phyloP scores from a whole-genome alignment of 345 rosid species.

The Salix suchowensis region DNA sequence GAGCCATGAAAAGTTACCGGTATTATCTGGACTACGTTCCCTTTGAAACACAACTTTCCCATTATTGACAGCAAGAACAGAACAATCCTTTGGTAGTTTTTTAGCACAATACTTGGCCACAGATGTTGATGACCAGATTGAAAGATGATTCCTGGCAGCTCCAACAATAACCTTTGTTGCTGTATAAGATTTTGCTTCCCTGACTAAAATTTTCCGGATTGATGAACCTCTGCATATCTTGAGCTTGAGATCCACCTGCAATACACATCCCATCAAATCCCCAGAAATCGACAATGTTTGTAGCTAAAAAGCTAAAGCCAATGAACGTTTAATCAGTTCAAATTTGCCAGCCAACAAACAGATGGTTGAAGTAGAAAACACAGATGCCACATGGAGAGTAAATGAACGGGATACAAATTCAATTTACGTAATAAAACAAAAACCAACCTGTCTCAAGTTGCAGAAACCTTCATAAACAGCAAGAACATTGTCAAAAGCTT shows the following conservation, averaged over 20 bases:
- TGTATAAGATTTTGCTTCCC: conserved; percentile 24
- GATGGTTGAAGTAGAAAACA: background rate
- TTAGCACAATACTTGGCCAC: conserved; percentile 29
- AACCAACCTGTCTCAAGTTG: conserved; percentile 32
- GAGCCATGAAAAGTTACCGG: background rate
- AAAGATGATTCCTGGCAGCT: conserved; percentile 7
- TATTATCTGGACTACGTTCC: background rate
- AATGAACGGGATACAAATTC: background rate
- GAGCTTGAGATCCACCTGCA: conserved; percentile 35
- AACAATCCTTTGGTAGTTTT: conserved; percentile 18
- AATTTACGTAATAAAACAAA: background rate
- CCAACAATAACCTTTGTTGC: conserved; percentile 24
- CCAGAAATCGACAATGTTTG: background rate
- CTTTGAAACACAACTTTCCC: conserved; percentile 28
- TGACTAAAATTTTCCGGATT: conserved; percentile 15
- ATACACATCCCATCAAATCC: conserved; percentile 5
- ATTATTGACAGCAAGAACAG: conserved; percentile 24
- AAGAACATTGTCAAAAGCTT: conserved; percentile 32
- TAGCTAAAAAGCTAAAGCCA: too few species aligned
- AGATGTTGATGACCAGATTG: conserved; percentile 24
- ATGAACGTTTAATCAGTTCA: background rate
- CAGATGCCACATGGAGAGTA: conserved; percentile 1
- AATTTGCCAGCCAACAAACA: conserved; percentile 8
- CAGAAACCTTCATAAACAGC: conserved; percentile 37
- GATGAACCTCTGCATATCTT: conserved; percentile 33